Percentiles rank a stretch among this genome's conserved stretches.
These are phyloP conservation scores for Paracamarosporium sp. DNA, from an alignment of 2,329 filamentous ascomycete genomes.

Conservation along the genomic window DNA sequence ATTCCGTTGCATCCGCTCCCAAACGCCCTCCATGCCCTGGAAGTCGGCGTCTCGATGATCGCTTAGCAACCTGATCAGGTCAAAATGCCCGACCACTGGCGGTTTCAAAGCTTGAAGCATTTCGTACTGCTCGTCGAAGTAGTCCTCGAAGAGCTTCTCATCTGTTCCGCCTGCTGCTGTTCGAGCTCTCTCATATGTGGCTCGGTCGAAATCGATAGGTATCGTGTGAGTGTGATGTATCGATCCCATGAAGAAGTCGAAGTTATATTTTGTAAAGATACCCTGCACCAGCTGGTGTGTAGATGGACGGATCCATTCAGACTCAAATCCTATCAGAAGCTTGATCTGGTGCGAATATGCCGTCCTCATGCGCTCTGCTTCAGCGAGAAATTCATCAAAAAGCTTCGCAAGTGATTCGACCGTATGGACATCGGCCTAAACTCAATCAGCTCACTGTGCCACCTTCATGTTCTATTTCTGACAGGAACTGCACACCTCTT, in stretches of 20 bases:
- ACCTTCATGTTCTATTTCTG: background rate
- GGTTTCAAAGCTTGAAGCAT: slow-evolving; percentile 80
- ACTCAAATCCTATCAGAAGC: slow-evolving; percentile 89
- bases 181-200: slow-evolving; percentile 71
- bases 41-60: slow-evolving; percentile 70
- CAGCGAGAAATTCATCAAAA: slow-evolving; percentile 75
- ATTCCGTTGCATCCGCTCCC: slow-evolving; percentile 77
- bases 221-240: slow-evolving; percentile 87
- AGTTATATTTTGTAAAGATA: slow-evolving; percentile 65
- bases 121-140: slow-evolving; percentile 85
- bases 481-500: slow-evolving; percentile 70
- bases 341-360: slow-evolving; percentile 75
- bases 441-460: slow-evolving; percentile 14
- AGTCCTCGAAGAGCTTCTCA: slow-evolving; percentile 72
- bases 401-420: slow-evolving; percentile 48
- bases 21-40: slow-evolving; percentile 67
- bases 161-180: slow-evolving; percentile 63
- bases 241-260: slow-evolving; percentile 93
- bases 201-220: slow-evolving; percentile 85
- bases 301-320: slow-evolving; percentile 84
- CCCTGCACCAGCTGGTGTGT: slow-evolving; percentile 66
- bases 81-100: slow-evolving; percentile 89
- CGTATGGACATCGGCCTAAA: slow-evolving; percentile 31
- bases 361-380: slow-evolving; percentile 75
- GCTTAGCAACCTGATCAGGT: slow-evolving; percentile 84